These are phyloP conservation scores for Nigrograna mackinnonii DNA, from an alignment of 2,329 filamentous ascomycete genomes.

Conservation along the genomic window DNA sequence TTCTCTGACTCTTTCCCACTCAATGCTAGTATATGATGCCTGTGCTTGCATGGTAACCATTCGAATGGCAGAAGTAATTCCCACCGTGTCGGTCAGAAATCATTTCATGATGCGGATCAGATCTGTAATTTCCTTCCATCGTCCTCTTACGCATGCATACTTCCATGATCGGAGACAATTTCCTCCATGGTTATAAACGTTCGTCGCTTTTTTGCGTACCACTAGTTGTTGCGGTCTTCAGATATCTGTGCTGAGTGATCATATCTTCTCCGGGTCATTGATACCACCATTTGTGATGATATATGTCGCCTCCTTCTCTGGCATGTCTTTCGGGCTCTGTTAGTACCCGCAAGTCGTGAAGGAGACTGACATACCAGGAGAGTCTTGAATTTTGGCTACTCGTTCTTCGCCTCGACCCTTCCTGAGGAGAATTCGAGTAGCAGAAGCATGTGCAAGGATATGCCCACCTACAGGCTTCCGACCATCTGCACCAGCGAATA, in stretches of 20 bases:
- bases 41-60: no score
- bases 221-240: no score
- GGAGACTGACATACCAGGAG: slow-evolving; percentile 55
- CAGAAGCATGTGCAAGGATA: slow-evolving; percentile 70
- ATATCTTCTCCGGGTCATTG: slow-evolving; percentile 67
- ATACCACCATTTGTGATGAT: slow-evolving; percentile 72
- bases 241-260: no score
- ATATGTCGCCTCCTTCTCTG: slow-evolving; percentile 70
- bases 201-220: no score
- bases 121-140: neutral
- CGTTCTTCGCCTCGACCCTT: slow-evolving; percentile 72
- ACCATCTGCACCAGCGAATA: slow-evolving; percentile 70
- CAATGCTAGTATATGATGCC: no score
- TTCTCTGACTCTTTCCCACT: no score
- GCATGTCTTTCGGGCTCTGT: slow-evolving; percentile 56
- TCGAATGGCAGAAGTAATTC: no score
- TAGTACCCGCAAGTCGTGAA: neutral
- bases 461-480: slow-evolving; percentile 70
- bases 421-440: slow-evolving; percentile 67
- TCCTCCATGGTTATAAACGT: no score
- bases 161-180: no score
- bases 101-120: neutral
- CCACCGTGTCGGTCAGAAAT: no score
- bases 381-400: slow-evolving; percentile 71
- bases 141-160: neutral